Base-by-base conservation (phyloP, 352 stramenopile genomes). In the Globisporangium heterothallicum region DNA sequence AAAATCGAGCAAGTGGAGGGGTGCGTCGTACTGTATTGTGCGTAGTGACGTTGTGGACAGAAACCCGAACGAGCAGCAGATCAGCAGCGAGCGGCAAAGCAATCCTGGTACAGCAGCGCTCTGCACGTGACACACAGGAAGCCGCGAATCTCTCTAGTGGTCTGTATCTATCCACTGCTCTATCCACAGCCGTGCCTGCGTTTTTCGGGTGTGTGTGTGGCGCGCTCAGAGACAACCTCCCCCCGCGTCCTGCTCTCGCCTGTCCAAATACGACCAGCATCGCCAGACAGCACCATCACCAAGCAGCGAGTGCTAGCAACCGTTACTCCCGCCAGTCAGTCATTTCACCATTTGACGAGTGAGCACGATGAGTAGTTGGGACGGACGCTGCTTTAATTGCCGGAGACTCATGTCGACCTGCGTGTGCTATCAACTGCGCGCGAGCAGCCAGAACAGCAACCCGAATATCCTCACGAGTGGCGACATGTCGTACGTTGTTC, bases 391-490 rank as follows among this genome's bases (percentile, higher is more conserved):
- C 43, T 38, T 35, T 21, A 30, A 55, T 14, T 63, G 56, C 49
- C 48, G 42, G 0, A 30, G 49, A 7, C 56, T 63, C 49, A 63
- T 63, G 56, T 63, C 56, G 41, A 48, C 36, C 24, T 63, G 56
- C 56, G 18, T 46, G 34, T 63, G 56, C 56, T 54, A 53, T 21
- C 22, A 51, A n/a, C 12, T 34, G 16, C 30, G 22, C n/a, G 25
- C 25, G 19, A 27, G 40, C 36, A 46, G 46, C 41, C 48, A 63
- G 48, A 53, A 40, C 27, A 40, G 24, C 45, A 44, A 40, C 38
- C 38, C 45, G 16, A 50, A 46, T 30, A 46, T 25, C 10, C 29
- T 50, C 42, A 45, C 24, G n/a, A 38, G 47, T 21, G 24, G 34
- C 53, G 18, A 50, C 19, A n/a, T 48, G 19, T 27, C 32, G 55